Evolutionary conservation across 495 filamentous ascomycete species (phyloP), one percentile per base, ranked within the genome.

Genomic region (Articulospora tetracladia): DNA sequence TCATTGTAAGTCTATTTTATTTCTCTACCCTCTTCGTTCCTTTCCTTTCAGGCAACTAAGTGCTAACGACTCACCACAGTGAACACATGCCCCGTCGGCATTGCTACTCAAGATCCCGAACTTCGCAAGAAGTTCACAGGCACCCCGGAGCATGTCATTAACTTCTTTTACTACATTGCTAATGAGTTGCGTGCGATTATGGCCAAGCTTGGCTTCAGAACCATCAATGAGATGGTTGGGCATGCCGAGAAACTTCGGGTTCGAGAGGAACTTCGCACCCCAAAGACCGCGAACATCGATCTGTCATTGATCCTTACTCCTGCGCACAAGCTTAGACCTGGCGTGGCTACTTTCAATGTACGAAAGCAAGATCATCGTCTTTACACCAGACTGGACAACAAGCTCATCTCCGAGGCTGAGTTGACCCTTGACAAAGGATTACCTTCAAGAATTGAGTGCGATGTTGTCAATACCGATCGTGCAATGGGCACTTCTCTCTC

Each of bases 131-230:
- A 97, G 77, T 98, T 99, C 75, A 81, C 83, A 44, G 95, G 94
- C 28, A 92, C 91, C 0, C 93, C 94, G 7, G 94, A 99, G 74
- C 91, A 99, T 70, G 94, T 97, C 48, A 99, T 99, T 74, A 99
- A 99, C 80, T 99, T 98, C 82, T 99, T 99, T 78, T 99, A 97
- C 77, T 99, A 99, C 67, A 82, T 99, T 50, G 86, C 95, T 61
- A 99, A 99, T 68, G 94, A 99, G 78, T 86, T 99, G 60, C 88
- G 94, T 62, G 93, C 94, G 19, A 97, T 99, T 75, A 98, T 99
- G 94, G 93, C 94, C 27, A 93, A 89, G 73, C 82, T 98, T 65
- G 94, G 94, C 57, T 89, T 97, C 80, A 85, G 94, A 50, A 96
- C 89, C 27, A 86, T 99, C 70, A 99, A 99, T 66, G 94, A 99